Evolutionary conservation across 805 yeast genomes (phyloP).

Genomic region (Metschnikowia gelsemii): DNA sequence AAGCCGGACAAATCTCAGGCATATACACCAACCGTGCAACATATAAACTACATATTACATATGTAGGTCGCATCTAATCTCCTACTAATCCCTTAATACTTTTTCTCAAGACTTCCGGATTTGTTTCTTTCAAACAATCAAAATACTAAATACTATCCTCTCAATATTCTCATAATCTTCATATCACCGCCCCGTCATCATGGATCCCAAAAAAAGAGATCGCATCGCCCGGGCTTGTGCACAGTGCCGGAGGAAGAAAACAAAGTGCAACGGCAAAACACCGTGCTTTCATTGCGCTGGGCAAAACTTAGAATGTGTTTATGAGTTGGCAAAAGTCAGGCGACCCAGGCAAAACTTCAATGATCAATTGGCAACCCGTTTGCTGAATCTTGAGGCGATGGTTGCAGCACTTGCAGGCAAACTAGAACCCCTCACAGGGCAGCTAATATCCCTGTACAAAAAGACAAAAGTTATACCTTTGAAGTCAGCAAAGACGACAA

Average conservation of each 20-base stretch:
- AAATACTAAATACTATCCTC: not conserved
- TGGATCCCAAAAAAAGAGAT: constrained; percentile 8
- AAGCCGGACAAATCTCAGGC: no score
- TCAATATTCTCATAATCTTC: not conserved
- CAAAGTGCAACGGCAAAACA: constrained; percentile 15
- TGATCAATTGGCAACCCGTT: constrained; percentile 2
- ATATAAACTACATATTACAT: no score
- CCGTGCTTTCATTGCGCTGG: constrained; percentile 16
- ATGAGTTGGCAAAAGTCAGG: constrained; percentile 13
- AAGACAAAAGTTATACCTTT: no score
- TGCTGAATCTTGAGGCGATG: constrained; percentile 7
- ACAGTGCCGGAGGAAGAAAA: constrained; percentile 19
- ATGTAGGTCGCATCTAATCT: no score
- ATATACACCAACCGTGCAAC: no score
- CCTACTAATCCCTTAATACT: no score
- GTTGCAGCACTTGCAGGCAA: constrained; percentile 6
- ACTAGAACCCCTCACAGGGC: constrained; percentile 10
- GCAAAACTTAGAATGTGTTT: constrained; percentile 12
- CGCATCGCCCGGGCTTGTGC: constrained; percentile 19
- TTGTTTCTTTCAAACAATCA: no score
- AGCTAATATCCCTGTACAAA: not conserved
- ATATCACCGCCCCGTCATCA: not conserved
- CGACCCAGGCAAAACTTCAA: constrained; percentile 6
- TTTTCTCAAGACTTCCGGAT: no score
- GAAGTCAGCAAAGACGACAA: not conserved